Evolutionary conservation across 345 rosid species (phyloP), one percentile per base, ranked within the genome.

Genomic region (Hibiscus syriacus): DNA sequence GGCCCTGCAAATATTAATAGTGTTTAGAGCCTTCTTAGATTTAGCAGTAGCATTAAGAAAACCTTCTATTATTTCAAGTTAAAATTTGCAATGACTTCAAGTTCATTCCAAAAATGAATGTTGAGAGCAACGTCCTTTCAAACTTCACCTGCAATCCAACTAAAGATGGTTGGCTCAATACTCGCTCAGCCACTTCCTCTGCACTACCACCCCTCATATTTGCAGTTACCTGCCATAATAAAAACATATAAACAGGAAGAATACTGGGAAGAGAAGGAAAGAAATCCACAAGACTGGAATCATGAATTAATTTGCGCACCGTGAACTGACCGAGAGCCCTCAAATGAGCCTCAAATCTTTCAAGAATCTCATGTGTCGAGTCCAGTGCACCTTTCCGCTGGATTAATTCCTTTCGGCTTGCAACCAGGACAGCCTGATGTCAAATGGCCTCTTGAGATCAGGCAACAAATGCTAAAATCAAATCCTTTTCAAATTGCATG

Each of bases 301-400:
- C 19, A 54, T 70, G 54, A 23, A 66, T 55, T 11, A 23, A 66
- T 55, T 11, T 70, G 12, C 81, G 0, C 70, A 89, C 96, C 77
- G 65, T 84, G 77, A 89, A 91, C 71, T 94, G 99, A 55, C 86
- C 90, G 49, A 75, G 74, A 7, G 99, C 97, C 72, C 86, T 89
- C 78, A 94, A 78, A 80, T 90, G 96, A 49, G 99, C 97, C 77
- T 94, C 97, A 76, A 93, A 70, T 80, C 97, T 89, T 79, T 93
- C 99, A 56, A 93, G 87, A 80, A 93, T 85, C 79, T 91, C 97
- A 45, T 85, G 91, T 1, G 85, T 84, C 57, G 80, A 81, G 77
- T 80, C 84, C 57, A 83, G 38, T 41, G 81, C 91, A 3, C 84
- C 96, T 73, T 86, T 71, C 58, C 85, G 79, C 66, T 85, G 82